phyloP scores from a whole-genome alignment of 192 early-diverging fungal species.

The Radiomyces spectabilis region DNA sequence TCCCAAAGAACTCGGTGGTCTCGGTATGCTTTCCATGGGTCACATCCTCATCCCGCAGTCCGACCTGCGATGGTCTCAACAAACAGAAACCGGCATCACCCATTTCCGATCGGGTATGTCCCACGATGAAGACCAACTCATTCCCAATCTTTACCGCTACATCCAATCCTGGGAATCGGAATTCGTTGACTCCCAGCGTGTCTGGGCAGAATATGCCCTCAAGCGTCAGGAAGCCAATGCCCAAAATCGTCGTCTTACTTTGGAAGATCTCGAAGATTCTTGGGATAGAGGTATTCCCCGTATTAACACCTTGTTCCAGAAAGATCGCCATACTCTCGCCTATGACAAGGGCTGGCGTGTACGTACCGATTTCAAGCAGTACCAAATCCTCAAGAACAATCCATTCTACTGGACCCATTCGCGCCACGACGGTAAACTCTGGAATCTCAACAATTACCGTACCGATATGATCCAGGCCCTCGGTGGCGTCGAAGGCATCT shows the following conservation, averaged over 20 bases:
- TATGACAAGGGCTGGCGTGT: slow-evolving; percentile 99
- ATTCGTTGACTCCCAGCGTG: slow-evolving; percentile 97
- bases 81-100: slow-evolving; percentile 93
- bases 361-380: slow-evolving; percentile 96
- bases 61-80: slow-evolving; percentile 93
- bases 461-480: slow-evolving; percentile 99
- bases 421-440: slow-evolving; percentile 29
- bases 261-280: slow-evolving; percentile 96
- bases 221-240: slow-evolving; percentile 96
- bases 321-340: slow-evolving; percentile 97
- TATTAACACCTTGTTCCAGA: slow-evolving; percentile 98
- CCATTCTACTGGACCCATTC: slow-evolving; percentile 93
- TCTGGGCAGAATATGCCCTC: slow-evolving; percentile 97
- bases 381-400: slow-evolving; percentile 90
- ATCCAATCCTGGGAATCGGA: slow-evolving; percentile 98
- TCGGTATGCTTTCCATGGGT: slow-evolving; percentile 99
- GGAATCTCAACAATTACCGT: slow-evolving; percentile 93
- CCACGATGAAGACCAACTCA: slow-evolving; percentile 93
- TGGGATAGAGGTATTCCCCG: slow-evolving; percentile 99
- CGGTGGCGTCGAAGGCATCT: slow-evolving; percentile 96
- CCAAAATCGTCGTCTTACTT: slow-evolving; percentile 95
- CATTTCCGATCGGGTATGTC: slow-evolving; percentile 99
- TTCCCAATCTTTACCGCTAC: slow-evolving; percentile 97
- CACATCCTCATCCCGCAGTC: slow-evolving; percentile 97
- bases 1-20: slow-evolving; percentile 92